Evolutionary conservation across 73 alveolate species (phyloP).

Genomic region (Diophrys appendiculata): DNA sequence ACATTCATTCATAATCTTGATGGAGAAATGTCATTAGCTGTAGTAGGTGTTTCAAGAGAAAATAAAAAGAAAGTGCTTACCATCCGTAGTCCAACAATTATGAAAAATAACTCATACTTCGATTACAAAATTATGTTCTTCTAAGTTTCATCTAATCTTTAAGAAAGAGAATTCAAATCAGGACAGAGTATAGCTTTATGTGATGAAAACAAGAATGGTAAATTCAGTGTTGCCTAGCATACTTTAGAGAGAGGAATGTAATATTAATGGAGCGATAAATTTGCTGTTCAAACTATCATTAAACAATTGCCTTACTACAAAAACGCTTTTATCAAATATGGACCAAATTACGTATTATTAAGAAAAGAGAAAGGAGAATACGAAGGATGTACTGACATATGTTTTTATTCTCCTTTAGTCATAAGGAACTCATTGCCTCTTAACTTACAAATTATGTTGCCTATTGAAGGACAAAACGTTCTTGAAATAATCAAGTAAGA

Average conservation of each 20-base stretch:
- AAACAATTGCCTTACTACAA: not conserved
- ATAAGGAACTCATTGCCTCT: slow-evolving; percentile 46
- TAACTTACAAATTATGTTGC: not conserved
- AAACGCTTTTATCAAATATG: slow-evolving; percentile 33
- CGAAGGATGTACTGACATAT: slow-evolving; percentile 35
- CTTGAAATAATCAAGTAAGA: slow-evolving; percentile 33
- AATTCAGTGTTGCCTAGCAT: slow-evolving; percentile 13
- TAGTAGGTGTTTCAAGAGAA: slow-evolving; percentile 30
- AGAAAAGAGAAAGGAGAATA: slow-evolving; percentile 28
- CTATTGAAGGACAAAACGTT: not conserved
- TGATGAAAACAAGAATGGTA: slow-evolving; percentile 11
- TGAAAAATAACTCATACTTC: slow-evolving; percentile 34
- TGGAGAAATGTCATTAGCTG: not conserved
- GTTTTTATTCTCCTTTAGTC: slow-evolving; percentile 45
- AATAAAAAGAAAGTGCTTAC: slow-evolving; percentile 54
- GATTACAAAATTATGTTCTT: slow-evolving; percentile 12
- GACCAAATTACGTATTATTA: slow-evolving; percentile 23
- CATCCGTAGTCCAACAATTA: slow-evolving; percentile 23
- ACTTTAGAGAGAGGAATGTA: not conserved
- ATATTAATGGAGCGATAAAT: slow-evolving; percentile 19
- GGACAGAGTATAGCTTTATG: slow-evolving; percentile 44
- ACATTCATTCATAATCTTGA: not conserved
- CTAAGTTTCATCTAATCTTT: not conserved
- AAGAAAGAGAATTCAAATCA: slow-evolving; percentile 17
- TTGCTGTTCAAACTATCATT: slow-evolving; percentile 1